A percentile compares a stretch with the other conserved stretches of the same genome.
Conservation (phyloP, 2,329 filamentous ascomycete genomes). For the Cercospora sp. region DNA sequence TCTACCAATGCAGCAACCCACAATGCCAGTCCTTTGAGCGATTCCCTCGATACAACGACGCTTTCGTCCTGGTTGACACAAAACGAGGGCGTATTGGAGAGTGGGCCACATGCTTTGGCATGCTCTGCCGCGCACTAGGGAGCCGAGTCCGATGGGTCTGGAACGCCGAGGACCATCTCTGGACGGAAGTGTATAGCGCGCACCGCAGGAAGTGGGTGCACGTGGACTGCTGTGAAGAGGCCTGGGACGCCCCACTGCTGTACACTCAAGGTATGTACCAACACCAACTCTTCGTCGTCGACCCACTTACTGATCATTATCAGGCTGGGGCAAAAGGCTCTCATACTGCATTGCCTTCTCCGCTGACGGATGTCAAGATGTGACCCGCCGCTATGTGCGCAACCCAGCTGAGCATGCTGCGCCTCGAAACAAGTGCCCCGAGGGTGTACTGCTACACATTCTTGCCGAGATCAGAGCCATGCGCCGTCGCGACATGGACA, state of each 20-base stretch:
- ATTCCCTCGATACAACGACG: slow-evolving; percentile 92
- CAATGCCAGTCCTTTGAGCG: slow-evolving; percentile 78
- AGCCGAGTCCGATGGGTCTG: slow-evolving; percentile 94
- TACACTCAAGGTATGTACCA: slow-evolving; percentile 72
- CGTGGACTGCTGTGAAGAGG: slow-evolving; percentile 89
- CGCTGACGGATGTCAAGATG: slow-evolving; percentile 74
- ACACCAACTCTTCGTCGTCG: slow-evolving; percentile 1
- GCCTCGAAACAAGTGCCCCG: slow-evolving; percentile 77
- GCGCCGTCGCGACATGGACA: slow-evolving; percentile 79
- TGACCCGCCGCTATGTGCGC: slow-evolving; percentile 68
- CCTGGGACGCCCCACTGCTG: slow-evolving; percentile 89
- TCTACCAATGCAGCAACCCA: slow-evolving; percentile 80
- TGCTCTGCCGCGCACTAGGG: slow-evolving; percentile 92
- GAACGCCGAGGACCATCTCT: slow-evolving; percentile 96
- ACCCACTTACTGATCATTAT: slow-evolving; percentile 22
- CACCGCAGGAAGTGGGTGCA: slow-evolving; percentile 95
- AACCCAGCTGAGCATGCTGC: slow-evolving; percentile 68
- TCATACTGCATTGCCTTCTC: slow-evolving; percentile 97
- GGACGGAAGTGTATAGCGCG: slow-evolving; percentile 96
- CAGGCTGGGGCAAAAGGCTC: slow-evolving; percentile 91
- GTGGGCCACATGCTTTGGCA: slow-evolving; percentile 98
- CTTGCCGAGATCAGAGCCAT: slow-evolving; percentile 87
- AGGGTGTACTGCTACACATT: slow-evolving; percentile 88
- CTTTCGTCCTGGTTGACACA: slow-evolving; percentile 87
- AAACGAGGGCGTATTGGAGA: slow-evolving; percentile 85